Evolutionary conservation across 805 yeast genomes (phyloP).

Genomic region (Yarrowia porcina): DNA sequence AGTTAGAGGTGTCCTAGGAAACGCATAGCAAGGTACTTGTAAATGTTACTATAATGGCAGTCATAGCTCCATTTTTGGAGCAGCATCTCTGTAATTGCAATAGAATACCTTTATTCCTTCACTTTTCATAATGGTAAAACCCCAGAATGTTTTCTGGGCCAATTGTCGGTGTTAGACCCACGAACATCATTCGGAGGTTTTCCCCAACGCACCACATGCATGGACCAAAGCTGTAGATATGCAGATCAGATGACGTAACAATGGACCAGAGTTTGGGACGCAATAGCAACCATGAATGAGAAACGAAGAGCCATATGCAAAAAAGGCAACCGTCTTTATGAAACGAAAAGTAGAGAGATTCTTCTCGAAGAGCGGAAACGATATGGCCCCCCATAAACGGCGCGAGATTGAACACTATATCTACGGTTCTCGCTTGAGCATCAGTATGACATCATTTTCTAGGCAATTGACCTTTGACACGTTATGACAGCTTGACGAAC

Average conservation of each 20-base stretch:
- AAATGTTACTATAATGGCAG: background rate
- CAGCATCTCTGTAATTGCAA: background rate
- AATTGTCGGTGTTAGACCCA: background rate
- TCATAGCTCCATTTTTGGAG: background rate
- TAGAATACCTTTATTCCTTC: background rate
- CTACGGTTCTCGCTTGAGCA: background rate
- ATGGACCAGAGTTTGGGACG: conserved; percentile 20
- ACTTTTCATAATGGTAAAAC: background rate
- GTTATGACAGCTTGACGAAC: background rate
- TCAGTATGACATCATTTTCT: background rate
- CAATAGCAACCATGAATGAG: conserved; percentile 21
- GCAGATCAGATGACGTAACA: conserved; percentile 26
- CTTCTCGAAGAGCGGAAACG: background rate
- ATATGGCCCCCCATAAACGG: background rate
- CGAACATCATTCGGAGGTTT: background rate
- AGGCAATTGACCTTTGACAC: background rate
- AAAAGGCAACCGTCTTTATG: background rate
- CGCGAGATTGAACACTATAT: background rate
- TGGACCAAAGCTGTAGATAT: conserved; percentile 16
- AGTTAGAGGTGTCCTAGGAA: conserved; percentile 6
- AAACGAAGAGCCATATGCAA: background rate
- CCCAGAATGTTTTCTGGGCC: background rate
- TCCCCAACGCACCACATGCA: background rate
- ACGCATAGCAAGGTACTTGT: conserved; percentile 11
- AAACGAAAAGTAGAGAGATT: conserved; percentile 3